These are phyloP conservation scores for Jackrogersella minutella DNA, from an alignment of 495 filamentous ascomycete genomes.

Conservation along the genomic window DNA sequence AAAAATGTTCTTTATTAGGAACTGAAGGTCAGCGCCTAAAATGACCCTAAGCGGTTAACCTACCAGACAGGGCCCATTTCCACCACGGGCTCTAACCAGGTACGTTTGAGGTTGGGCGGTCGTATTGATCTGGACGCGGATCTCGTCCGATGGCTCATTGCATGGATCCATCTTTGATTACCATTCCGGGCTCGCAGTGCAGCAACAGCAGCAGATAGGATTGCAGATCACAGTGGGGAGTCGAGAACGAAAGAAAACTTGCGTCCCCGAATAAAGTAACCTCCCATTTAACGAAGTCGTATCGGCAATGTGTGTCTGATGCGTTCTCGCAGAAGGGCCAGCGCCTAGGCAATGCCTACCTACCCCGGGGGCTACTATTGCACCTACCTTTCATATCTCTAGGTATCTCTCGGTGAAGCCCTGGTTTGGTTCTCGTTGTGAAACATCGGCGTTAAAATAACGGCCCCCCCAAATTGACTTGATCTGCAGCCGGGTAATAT, in stretches of 20 bases:
- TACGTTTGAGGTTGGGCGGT: constrained; percentile 28
- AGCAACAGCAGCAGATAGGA: constrained; percentile 14
- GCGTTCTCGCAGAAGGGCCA: constrained; percentile 9
- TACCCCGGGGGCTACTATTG: not conserved
- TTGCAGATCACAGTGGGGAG: constrained; percentile 23
- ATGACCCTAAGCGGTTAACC: too few species aligned
- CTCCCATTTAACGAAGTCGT: constrained; percentile 25
- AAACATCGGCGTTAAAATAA: constrained; percentile 40
- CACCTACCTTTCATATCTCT: not conserved
- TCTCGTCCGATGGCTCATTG: constrained; percentile 32
- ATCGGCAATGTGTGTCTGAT: constrained; percentile 8
- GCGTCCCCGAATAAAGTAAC: constrained; percentile 12
- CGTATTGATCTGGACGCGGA: constrained; percentile 36
- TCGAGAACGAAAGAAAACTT: constrained; percentile 17
- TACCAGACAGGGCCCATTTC: too few species aligned
- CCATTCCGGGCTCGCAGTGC: constrained; percentile 28
- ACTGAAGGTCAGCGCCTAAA: constrained; percentile 28
- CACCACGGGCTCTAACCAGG: constrained; percentile 23
- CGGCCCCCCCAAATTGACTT: constrained; percentile 20
- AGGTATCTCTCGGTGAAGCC: constrained; percentile 34
- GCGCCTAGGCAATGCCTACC: not conserved
- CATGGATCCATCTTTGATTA: constrained; percentile 30
- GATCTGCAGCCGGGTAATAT: constrained; percentile 35
- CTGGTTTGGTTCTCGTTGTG: constrained; percentile 11
- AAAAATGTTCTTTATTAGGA: too few species aligned